Base-by-base conservation (phyloP, 1,284 basidiomycete species). In the Pseudozyma thailandica region DNA sequence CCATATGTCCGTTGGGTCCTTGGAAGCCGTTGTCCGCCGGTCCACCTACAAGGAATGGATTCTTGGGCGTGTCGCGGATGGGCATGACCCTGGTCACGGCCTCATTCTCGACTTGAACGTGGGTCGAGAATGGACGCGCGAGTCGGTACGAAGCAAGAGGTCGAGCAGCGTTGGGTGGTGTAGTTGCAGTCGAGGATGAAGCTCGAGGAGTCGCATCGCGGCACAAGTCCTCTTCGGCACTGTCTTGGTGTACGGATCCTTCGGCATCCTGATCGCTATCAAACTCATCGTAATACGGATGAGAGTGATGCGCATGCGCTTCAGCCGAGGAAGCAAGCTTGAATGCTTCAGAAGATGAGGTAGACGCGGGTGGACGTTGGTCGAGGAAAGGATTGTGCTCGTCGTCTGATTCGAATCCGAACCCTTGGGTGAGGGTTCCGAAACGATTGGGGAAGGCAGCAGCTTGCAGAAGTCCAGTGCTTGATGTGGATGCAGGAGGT, bases 31-130 rank as follows among this genome's bases (percentile, higher is more conserved):
- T 51, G 43, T 80, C 78, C 5, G 78, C 78, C 0, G 78, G 78
- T 10, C 78, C 78, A n/a, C 78, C 78, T 26, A 74, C 74, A n/a
- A 80, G 52, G 51, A 80, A 80, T 1, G 78, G 78, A 33, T 80
- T 80, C 66, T 71, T 69, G 23, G 73, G 73, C 13, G 78, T 71
- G 45, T 80, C 78, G 18, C 75, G 69, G 42, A 80, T 74, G 21
- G 69, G 69, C 16, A 49, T 21, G 16, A 37, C 31, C 23, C 48
- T 23, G 2, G 51, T 41, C 20, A 64, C 38, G 7, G 50, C 35
- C 44, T 57, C 45, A 38, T 60, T 71, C n/a, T 50, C 43, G 7
- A 71, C 68, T n/a, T 37, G 30, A 18, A 63, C 51, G 23, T 39
- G 50, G 10, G 53, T 53, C 1, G 59, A 63, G 21, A 63, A 54